Evolutionary conservation across 1,284 basidiomycete species (phyloP), one percentile per base, ranked within the genome.

Genomic region (Chiua sp.): DNA sequence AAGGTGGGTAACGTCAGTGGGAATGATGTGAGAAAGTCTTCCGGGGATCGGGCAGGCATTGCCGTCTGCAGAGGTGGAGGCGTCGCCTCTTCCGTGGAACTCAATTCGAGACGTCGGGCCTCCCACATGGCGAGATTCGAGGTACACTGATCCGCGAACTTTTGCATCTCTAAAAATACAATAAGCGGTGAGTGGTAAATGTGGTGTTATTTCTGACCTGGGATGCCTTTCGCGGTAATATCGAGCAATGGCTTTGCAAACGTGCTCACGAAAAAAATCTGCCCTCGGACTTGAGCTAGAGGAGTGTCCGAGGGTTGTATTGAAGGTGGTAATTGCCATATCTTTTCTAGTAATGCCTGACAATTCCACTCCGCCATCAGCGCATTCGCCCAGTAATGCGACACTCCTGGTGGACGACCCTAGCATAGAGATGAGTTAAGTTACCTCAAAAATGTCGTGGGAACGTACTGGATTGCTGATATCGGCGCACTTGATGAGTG

Each of bases 401-500:
- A 94, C 12, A 97, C 91, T 26, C 85, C 80, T 63, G 94, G 93
- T 1, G 96, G 96, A n/a, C 96, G 93, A 63, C 91, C 90, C 94
- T 96, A 69, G 22, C 22, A 39, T 58, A 56, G 50, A 59, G 39
- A 56, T 70, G 50, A 70, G 56, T 61, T 23, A 59, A 59, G 49
- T 15, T n/a, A 23, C 55, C 62, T 56, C 37, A 53, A 53, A 3
- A 32, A 62, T 16, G 50, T 51, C 47, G 49, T 50, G 47, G 56
- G 54, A 51, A 83, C 91, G 64, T 74, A 97, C 94, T 15, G 96
- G 95, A 75, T 98, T 98, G 72, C 93, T 96, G 71, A 98, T 98
- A 77, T 98, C 96, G 15, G 94, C 94, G 70, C 95, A 97, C 76
- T 98, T 98, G 76, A 98, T 90, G 54, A 98, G 79, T 6, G 92